phyloP scores from a whole-genome alignment of 2,329 filamentous ascomycete genomes.

The Aplosporella prunicola region DNA sequence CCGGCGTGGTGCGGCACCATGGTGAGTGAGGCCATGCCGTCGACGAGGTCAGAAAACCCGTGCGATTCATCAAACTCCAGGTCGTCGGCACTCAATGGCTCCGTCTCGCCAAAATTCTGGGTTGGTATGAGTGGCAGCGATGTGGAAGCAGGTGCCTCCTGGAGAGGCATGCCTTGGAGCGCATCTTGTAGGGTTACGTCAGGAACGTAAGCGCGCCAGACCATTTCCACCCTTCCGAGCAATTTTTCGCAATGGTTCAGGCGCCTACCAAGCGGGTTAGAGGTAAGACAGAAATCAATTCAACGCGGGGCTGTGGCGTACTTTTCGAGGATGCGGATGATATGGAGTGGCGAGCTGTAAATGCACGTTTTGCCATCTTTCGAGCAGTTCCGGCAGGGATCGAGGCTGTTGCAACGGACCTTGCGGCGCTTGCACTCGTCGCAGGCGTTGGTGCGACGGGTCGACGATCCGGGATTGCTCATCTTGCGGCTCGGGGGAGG shows the following conservation, averaged over 20 bases:
- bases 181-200: background rate
- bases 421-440: slow-evolving; percentile 4
- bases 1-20: slow-evolving; percentile 25
- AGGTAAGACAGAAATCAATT: background rate
- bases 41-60: slow-evolving; percentile 9
- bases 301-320: background rate
- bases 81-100: slow-evolving; percentile 7
- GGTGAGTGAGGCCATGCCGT: slow-evolving; percentile 12
- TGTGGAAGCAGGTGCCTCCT: background rate
- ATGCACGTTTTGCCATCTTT: background rate
- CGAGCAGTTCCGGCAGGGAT: slow-evolving; percentile 1
- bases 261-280: background rate
- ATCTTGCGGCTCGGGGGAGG: background rate
- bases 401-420: slow-evolving; percentile 1
- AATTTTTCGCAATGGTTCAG: background rate
- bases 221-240: background rate
- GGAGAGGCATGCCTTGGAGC: background rate
- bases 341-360: slow-evolving; percentile 1
- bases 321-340: background rate
- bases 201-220: background rate
- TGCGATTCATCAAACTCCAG: slow-evolving; percentile 10
- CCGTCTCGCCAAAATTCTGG: background rate
- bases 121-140: background rate
- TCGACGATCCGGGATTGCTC: background rate
- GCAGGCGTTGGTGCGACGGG: background rate